Evolutionary conservation across 345 rosid species (phyloP), one percentile per base, ranked within the genome.

Genomic region (Citrus australasica): DNA sequence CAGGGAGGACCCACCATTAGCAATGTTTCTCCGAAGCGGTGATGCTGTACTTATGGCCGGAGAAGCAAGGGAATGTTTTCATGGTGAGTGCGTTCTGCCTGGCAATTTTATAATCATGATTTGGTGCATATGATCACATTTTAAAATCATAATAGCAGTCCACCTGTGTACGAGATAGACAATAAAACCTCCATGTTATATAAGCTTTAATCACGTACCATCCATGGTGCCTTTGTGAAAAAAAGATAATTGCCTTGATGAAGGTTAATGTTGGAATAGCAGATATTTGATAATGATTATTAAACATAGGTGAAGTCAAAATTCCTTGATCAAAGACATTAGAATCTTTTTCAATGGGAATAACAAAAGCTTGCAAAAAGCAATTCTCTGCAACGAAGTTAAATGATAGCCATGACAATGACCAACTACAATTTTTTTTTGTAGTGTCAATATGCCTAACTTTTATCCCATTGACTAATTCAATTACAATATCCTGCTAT

Each of bases 11-110:
- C 81, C 84, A 71, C 97, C 99, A 13, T 76, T 84, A 71, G 97
- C 97, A 64, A 92, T 96, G 98, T 91, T 91, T 86, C 97, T 94
- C 73, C 92, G 93, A 80, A 94, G 96, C 80, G 99, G 99, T 40
- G 98, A 96, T 87, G 89, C 88, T 74, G 91, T 92, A 71, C 97
- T 92, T 70, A 90, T 94, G 97, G 97, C 97, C 10, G 93, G 97
- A 87, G 97, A 94, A 82, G 98, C 99, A 56, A 88, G 99, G 78
- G 93, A 94, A 78, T 96, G 97, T 84, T 96, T 85, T 86, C 98
- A 93, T 78, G 98, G 98, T 93, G 76, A 87, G 80, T 71, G 21
- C 32, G 7, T 56, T 37, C 27, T 8, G 14, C 59, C 46, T 42
- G 5, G 53, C 9, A 7, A 67, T 2, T 73, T n/a, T 67, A 10